Evolutionary conservation across 2,329 filamentous ascomycete genomes (phyloP), one percentile per base, ranked within the genome.

Genomic region (Fusarium sp.): DNA sequence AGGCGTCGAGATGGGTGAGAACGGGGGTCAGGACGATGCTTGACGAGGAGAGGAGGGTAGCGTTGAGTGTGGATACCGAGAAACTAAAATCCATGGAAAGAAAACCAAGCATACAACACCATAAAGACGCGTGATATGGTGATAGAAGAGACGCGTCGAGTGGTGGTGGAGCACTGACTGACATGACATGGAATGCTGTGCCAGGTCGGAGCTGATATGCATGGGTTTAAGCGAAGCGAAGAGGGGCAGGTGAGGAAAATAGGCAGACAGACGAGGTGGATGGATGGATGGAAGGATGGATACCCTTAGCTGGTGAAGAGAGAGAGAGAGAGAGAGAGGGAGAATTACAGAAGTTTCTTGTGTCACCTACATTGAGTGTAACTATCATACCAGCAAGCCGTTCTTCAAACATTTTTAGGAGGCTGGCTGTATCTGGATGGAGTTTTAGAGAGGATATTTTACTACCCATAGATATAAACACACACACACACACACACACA

Each of bases 61-160:
- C 47, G 57, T 51, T 54, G 47, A 10, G 45, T 47, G 60, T 66
- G 63, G 71, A 70, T 60, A 62, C 45, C 42, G n/a, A 29, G 41
- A 18, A 27, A 53, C 21, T 45, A 36, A 57, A 59, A 57, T 51
- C 47, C 39, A 33, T 43, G 39, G 40, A 49, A 58, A 43, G 58
- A 62, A 25, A 51, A 56, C 36, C 48, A 46, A 63, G 54, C 45
- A 46, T 50, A 54, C 59, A 74, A 72, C 70, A 67, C 66, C 66
- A 74, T 35, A 40, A 46, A 56, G 59, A 72, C 70, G 71, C 64
- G 72, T 73, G 58, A 57, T 70, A 74, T 71, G 55, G 50, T 46
- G 39, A 45, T 51, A 40, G 36, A 41, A 48, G 37, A 69, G 69
- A 68, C 72, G 66, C 70, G 72, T 67, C 54, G 33, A 48, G 51